A percentile compares a stretch with the other conserved stretches of the same genome.
Evolutionary conservation across 805 yeast genomes (phyloP).

Genomic region (Priceomyces melissophilus): DNA sequence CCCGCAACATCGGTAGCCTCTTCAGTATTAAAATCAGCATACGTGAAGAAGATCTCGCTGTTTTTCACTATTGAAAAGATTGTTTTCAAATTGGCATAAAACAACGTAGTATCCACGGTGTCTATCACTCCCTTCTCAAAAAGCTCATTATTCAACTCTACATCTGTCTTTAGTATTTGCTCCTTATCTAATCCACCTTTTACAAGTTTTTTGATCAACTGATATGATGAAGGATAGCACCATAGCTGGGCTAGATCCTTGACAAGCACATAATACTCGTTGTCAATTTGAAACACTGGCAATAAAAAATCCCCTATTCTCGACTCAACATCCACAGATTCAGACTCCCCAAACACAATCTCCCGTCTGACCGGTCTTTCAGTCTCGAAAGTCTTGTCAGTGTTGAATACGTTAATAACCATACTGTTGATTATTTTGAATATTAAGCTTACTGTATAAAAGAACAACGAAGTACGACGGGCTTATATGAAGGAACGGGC

Average conservation of each 20-base stretch:
- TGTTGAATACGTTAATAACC: too few species aligned
- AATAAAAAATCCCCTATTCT: conserved; percentile 4
- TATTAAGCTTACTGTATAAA: too few species aligned
- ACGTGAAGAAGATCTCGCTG: conserved; percentile 15
- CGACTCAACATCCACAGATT: background rate
- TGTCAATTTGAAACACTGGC: conserved; percentile 15
- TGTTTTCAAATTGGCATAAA: conserved; percentile 23
- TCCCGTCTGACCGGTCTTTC: background rate
- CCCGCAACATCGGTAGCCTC: too few species aligned
- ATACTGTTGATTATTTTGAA: too few species aligned
- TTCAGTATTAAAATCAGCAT: conserved; percentile 6
- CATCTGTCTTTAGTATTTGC: conserved; percentile 14
- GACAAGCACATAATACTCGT: conserved; percentile 21
- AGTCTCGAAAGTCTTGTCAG: background rate
- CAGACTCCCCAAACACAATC: conserved; percentile 5
- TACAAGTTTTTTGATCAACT: conserved; percentile 27
- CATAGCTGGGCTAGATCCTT: conserved; percentile 31
- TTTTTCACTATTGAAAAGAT: conserved; percentile 21
- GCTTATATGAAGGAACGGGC: too few species aligned
- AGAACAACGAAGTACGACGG: too few species aligned
- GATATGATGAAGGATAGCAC: conserved; percentile 43
- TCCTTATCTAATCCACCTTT: conserved; percentile 17
- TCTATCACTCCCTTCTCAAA: conserved; percentile 15
- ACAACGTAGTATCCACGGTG: conserved; percentile 16
- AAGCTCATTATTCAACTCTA: conserved; percentile 21